Evolutionary conservation across 78 protist species (phyloP).

Genomic region (Anaeramoeba flamelloides): DNA sequence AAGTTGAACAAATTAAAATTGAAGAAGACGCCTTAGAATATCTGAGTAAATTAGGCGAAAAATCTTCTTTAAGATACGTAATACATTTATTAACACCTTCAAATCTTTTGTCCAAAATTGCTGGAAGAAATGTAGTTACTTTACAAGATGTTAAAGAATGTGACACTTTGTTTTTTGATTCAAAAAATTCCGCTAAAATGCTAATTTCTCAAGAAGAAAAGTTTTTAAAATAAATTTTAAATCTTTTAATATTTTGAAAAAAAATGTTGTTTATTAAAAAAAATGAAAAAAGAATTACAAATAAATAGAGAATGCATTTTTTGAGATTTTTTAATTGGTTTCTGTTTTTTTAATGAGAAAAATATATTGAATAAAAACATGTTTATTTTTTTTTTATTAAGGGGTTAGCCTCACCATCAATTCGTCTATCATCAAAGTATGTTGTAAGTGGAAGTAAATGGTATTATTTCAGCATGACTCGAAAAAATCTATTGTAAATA

Average conservation of each 20-base stretch:
- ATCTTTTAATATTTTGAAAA: not conserved
- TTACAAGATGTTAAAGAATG: slow-evolving; percentile 64
- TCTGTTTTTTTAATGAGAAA: too few relatives aligned
- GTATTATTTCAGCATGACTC: too few relatives aligned
- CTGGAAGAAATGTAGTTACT: slow-evolving; percentile 31
- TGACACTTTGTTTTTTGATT: slow-evolving; percentile 76
- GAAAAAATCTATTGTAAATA: too few relatives aligned
- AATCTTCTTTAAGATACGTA: slow-evolving; percentile 71
- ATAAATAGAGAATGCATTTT: too few relatives aligned
- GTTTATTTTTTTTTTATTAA: too few relatives aligned
- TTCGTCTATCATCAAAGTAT: too few relatives aligned
- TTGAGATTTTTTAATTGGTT: too few relatives aligned
- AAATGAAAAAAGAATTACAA: slow-evolving; percentile 4
- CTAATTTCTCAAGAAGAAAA: slow-evolving; percentile 30
- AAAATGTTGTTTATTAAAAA: not conserved
- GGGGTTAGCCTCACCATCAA: too few relatives aligned
- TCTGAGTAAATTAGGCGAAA: slow-evolving; percentile 52
- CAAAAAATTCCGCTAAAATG: slow-evolving; percentile 77
- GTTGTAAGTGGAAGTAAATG: too few relatives aligned
- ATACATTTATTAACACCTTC: slow-evolving; percentile 93
- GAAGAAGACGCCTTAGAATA: slow-evolving; percentile 52
- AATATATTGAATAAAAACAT: too few relatives aligned
- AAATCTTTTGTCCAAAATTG: slow-evolving; percentile 54
- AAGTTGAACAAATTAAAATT: slow-evolving; percentile 53
- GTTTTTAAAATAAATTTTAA: not conserved